Evolutionary conservation across 2,329 filamentous ascomycete genomes (phyloP).

Genomic region (Pestalotiopsis sp.): DNA sequence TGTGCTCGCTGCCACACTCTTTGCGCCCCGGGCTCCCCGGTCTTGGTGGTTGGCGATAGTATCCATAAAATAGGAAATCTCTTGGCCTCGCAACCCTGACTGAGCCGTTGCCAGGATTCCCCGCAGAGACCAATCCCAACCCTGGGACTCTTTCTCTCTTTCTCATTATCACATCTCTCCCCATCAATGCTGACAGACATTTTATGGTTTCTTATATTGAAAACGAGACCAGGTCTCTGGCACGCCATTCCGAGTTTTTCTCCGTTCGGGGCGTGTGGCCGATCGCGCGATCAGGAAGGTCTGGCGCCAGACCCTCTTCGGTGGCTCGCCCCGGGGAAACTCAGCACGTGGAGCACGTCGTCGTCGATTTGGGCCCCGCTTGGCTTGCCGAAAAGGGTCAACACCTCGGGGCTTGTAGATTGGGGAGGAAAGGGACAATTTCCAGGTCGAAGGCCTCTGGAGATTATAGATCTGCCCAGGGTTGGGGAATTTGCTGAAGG

Average conservation of each 20-base stretch:
- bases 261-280: constrained; percentile 8
- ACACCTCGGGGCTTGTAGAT: not conserved
- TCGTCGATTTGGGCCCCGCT: not conserved
- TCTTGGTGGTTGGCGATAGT: no score
- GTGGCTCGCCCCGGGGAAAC: constrained; percentile 1
- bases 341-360: constrained; percentile 2
- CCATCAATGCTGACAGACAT: not conserved
- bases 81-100: not conserved
- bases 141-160: not conserved
- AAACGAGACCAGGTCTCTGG: not conserved
- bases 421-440: no score
- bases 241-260: constrained; percentile 8
- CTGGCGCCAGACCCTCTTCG: constrained; percentile 4
- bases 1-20: not conserved
- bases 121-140: not conserved
- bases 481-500: not conserved
- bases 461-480: not conserved
- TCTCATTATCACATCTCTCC: not conserved
- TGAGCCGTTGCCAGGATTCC: not conserved
- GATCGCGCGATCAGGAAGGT: constrained; percentile 7
- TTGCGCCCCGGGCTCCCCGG: no score
- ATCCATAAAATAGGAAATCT: not conserved
- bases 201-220: not conserved
- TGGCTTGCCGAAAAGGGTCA: constrained; percentile 10
- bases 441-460: no score